These are phyloP conservation scores for Rhytidiadelphus loreus DNA, from an alignment of 225 moss, liverwort and hornwort genomes.

Conservation along the genomic window DNA sequence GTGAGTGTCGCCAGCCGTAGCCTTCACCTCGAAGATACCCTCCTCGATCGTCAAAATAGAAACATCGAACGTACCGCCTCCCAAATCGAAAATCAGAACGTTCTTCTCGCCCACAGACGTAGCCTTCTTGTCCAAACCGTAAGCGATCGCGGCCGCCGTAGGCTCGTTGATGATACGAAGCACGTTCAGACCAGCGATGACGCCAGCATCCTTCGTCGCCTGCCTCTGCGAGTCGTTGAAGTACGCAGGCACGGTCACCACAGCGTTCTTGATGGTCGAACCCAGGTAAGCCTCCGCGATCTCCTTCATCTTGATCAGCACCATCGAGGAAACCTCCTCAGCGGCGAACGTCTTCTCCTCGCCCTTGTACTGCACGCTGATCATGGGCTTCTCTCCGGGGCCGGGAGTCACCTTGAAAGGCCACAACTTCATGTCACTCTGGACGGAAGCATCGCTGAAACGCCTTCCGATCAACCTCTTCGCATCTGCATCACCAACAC, in stretches of 20 bases:
- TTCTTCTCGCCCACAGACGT: constrained; percentile 14
- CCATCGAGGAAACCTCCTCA: constrained; percentile 14
- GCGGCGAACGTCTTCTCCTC: constrained; percentile 27
- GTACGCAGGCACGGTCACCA: constrained; percentile 12
- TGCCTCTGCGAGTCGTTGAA: constrained; percentile 21
- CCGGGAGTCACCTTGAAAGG: constrained; percentile 14
- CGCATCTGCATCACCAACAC: not conserved
- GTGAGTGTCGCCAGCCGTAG: constrained; percentile 18
- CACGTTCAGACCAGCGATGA: constrained; percentile 10
- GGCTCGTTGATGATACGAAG: constrained; percentile 31
- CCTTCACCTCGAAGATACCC: constrained; percentile 26
- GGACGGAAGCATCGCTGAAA: not conserved
- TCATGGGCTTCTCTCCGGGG: constrained; percentile 31
- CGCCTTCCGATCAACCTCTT: constrained; percentile 27
- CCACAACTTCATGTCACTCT: constrained; percentile 25
- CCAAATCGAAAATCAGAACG: constrained; percentile 12
- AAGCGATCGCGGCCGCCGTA: constrained; percentile 23
- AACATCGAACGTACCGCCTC: constrained; percentile 28
- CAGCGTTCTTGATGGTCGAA: constrained; percentile 13
- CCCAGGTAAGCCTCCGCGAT: constrained; percentile 18
- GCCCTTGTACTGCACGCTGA: constrained; percentile 32
- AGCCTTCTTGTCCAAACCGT: constrained; percentile 35
- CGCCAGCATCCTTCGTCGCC: constrained; percentile 9
- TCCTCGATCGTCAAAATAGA: constrained; percentile 31
- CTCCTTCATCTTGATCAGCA: constrained; percentile 26